phyloP scores from a whole-genome alignment of 345 rosid genomes.

The Mercurialis annua region DNA sequence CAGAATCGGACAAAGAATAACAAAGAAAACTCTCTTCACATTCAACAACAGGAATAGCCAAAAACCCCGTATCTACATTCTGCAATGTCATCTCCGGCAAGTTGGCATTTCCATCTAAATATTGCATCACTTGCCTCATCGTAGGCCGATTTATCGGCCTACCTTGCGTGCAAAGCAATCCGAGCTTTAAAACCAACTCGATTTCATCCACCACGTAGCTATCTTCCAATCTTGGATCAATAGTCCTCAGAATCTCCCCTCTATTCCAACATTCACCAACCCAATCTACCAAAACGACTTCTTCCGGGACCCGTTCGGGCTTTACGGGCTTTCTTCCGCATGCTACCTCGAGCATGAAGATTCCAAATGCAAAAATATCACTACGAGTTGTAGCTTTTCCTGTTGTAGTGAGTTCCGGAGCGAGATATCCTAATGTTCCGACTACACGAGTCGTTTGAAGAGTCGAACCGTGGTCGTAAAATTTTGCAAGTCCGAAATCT shows the following conservation, averaged over 20 bases:
- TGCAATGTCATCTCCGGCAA: slow-evolving; percentile 9
- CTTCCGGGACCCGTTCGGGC: background rate
- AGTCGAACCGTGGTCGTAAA: slow-evolving; percentile 17
- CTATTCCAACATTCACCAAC: slow-evolving; percentile 5
- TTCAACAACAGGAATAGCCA: background rate
- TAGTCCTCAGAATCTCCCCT: slow-evolving; percentile 7
- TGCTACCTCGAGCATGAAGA: slow-evolving; percentile 20
- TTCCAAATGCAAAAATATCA: slow-evolving; percentile 20
- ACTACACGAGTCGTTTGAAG: slow-evolving; percentile 21
- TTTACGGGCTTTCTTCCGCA: slow-evolving; percentile 25
- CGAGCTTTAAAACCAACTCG: slow-evolving; percentile 18
- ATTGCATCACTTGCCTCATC: slow-evolving; percentile 19
- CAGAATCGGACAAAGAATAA: background rate
- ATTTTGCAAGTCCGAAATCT: slow-evolving; percentile 22
- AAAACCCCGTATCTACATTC: background rate
- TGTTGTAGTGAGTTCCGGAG: slow-evolving; percentile 13
- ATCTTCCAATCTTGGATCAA: slow-evolving; percentile 17
- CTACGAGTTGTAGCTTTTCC: slow-evolving; percentile 18
- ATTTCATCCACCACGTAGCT: slow-evolving; percentile 9
- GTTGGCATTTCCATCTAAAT: slow-evolving; percentile 2
- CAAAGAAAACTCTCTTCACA: background rate
- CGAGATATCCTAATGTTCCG: slow-evolving; percentile 22
- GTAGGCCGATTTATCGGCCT: slow-evolving; percentile 8
- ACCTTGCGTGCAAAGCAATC: slow-evolving; percentile 5
- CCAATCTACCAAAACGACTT: slow-evolving; percentile 19